A percentile compares a stretch with the other conserved stretches of the same genome.
These are phyloP conservation scores for Lactarius pseudohatsudake DNA, from an alignment of 768 basidiomycete genomes.

Conservation along the genomic window DNA sequence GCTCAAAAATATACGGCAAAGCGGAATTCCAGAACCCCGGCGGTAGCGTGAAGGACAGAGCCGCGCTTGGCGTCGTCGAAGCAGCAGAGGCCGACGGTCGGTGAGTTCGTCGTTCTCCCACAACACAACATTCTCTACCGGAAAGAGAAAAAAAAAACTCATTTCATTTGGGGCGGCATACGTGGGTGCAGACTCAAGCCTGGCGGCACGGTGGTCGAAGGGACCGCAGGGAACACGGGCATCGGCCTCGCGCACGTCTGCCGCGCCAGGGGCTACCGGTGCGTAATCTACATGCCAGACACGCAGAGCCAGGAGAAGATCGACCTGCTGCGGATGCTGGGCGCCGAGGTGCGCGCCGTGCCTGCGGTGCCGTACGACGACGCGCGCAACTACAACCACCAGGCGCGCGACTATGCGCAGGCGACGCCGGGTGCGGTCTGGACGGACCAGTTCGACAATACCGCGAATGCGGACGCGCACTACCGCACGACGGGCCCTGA, in stretches of 20 bases:
- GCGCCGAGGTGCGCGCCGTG: constrained; percentile 94
- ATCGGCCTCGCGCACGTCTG: constrained; percentile 96
- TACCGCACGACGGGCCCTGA: constrained; percentile 93
- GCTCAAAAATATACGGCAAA: constrained; percentile 87
- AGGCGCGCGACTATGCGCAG: constrained; percentile 85
- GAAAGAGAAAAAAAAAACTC: not conserved
- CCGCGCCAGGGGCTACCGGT: constrained; percentile 88
- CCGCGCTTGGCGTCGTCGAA: constrained; percentile 82
- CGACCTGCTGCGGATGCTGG: constrained; percentile 94
- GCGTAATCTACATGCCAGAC: constrained; percentile 99
- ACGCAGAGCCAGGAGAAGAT: constrained; percentile 99
- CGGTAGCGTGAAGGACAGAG: constrained; percentile 96
- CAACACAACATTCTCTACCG: too few relatives aligned
- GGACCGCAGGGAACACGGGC: constrained; percentile 97
- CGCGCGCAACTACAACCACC: constrained; percentile 96
- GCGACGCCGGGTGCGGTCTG: constrained; percentile 79
- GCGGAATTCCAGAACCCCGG: constrained; percentile 99
- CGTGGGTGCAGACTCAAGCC: constrained; percentile 60
- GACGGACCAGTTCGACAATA: constrained; percentile 99
- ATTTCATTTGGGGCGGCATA: not conserved
- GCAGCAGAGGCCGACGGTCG: constrained; percentile 84
- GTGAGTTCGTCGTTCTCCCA: constrained; percentile 44
- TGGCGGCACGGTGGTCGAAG: constrained; percentile 97
- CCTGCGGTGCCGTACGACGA: constrained; percentile 97
- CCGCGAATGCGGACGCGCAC: constrained; percentile 85